phyloP scores from a whole-genome alignment of 2,329 filamentous ascomycete species.

The Emergomyces pasteurianus region DNA sequence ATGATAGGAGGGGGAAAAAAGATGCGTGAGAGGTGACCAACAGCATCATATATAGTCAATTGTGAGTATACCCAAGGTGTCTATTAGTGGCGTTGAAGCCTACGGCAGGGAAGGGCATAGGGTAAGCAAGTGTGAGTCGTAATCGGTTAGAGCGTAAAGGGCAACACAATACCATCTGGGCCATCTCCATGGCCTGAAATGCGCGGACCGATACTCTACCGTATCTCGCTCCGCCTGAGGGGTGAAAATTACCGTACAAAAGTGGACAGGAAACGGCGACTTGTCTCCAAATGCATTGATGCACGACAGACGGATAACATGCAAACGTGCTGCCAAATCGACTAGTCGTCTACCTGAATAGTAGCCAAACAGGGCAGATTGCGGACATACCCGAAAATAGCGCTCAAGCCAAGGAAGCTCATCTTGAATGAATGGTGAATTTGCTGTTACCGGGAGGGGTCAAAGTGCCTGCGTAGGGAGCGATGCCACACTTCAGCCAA shows the following conservation, averaged over 20 bases:
- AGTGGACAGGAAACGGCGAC: neutral
- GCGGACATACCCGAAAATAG: constrained; percentile 4
- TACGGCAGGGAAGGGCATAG: neutral
- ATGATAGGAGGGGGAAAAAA: neutral
- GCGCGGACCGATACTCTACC: neutral
- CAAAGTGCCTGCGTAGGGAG: neutral
- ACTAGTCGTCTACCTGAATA: neutral
- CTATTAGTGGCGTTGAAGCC: neutral
- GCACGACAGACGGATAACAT: neutral
- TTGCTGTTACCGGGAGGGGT: neutral
- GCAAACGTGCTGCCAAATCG: neutral
- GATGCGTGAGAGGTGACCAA: neutral
- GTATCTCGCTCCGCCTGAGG: neutral
- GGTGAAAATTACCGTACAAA: neutral
- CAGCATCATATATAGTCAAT: neutral
- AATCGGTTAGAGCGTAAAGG: neutral
- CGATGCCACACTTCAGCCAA: neutral
- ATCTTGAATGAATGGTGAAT: neutral
- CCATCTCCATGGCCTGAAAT: neutral
- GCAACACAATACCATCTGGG: neutral
- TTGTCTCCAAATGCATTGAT: neutral
- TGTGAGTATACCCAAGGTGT: neutral
- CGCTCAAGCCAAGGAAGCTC: neutral
- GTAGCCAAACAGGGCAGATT: neutral
- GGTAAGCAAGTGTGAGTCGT: neutral